Evolutionary conservation across 441 rosid genomes (phyloP), one percentile per base, ranked within the genome.

Genomic region (Sinapis alba): DNA sequence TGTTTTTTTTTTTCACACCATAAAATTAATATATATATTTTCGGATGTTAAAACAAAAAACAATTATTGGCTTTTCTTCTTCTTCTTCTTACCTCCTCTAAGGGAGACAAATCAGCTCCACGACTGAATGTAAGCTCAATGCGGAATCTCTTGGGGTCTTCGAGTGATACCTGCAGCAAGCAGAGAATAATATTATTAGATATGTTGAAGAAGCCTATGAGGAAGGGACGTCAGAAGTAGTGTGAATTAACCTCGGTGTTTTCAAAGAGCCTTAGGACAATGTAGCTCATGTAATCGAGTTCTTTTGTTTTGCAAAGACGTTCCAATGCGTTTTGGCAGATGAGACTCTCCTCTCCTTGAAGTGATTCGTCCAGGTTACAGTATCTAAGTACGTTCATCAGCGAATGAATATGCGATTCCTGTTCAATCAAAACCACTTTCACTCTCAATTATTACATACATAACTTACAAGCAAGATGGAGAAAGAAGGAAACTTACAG

Each of bases 331-430:
- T 65, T 84, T 53, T 71, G 83, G 82, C 85, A 93, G 65, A 97
- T 85, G 71, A 97, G 99, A 79, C 99, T 90, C 45, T 85, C 98
- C 84, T 97, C 99, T 71, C 85, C 99, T 78, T 83, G 96, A 72
- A 94, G 99, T 65, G 99, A 91, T 79, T 97, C 99, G 54, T 97
- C 99, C 63, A 97, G 85, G 84, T 97, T 91, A 84, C 99, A 93
- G 79, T 95, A 97, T 38, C 99, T 90, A 58, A 97, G 96, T 57
- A 97, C 99, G 72, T 97, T 97, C 97, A 97, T 82, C 67, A 97
- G 91, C 41, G 99, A 97, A 85, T 97, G 99, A 79, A 97, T 97
- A 78, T 97, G 99, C 13, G 99, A 97, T 83, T 97, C 99, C 98
- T 91, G 88, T 67, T 61, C 32, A 63, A 36, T 50, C 18, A 57